Evolutionary conservation across 192 early-diverging fungal species (phyloP), one percentile per base, ranked within the genome.

Genomic region (Coemansia biformis): DNA sequence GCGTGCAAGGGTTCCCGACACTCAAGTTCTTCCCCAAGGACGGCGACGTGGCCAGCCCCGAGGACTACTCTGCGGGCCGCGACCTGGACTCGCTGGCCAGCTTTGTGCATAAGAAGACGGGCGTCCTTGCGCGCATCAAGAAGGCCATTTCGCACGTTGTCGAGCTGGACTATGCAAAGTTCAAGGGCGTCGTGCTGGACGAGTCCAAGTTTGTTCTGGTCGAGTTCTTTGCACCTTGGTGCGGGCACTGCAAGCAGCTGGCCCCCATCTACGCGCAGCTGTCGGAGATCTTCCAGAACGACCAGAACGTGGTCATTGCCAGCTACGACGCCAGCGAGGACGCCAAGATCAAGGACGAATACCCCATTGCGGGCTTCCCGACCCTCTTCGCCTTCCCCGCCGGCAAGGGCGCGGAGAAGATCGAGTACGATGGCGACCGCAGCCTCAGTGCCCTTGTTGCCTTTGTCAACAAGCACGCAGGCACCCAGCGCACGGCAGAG

Each of bases 11-110:
- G 6, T 96, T 89, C 75, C 92, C 91, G 7, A 94, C 90, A 5
- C 75, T 96, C 57, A 94, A 93, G 68, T 92, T 87, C 84, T 93
- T 96, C 82, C 80, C 89, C 51, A 91, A 89, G 59, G 88, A 85
- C 51, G 74, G 71, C 31, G 76, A 79, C 16, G 58, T 75, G 38
- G 72, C 78, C 30, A 77, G 57, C 28, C 86, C 87, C 37, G 84
- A 87, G 50, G 89, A 88, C 42, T 96, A 96, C 68, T 61, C 54
- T 11, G 78, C 80, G 36, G 91, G 90, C 31, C 90, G 96, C 49
- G 86, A 90, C 47, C 68, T 94, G 8, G 87, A 91, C 18, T 66
- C 79, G 9, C 78, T 99, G 43, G 21, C 79, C 21, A 55, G 55
- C 31, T 96, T 92, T 57, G 74, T 99, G 15, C 76, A 75, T 33